Base-by-base conservation (phyloP, 176 grass and related monocot species). In the Paspalum vaginatum region DNA sequence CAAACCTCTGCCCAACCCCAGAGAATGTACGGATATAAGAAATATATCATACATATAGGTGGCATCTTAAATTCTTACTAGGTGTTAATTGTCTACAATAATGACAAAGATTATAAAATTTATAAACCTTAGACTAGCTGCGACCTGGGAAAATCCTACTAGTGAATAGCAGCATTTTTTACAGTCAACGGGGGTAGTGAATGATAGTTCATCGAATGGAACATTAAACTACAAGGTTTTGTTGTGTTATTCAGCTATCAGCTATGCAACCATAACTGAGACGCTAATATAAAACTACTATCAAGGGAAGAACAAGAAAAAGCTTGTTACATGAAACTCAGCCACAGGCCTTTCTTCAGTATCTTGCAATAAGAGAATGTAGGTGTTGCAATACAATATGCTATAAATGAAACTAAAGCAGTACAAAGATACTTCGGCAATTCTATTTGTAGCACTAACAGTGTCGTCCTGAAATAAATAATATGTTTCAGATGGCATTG, bases 1-100 rank as follows among this genome's bases (percentile, higher is more conserved):
- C 91, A 81, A 93, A 87, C 79, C 92, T 95, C 96, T 99, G 90
- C 78, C 75, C 57, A 89, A 72, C 73, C 38, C 82, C 74, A 92
- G 61, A 76, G 65, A 80, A 91, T 83, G 38, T 70, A 66, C 54
- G 48, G 77, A 90, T 90, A 81, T 90, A 89, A 46, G 85, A 47
- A 71, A 47, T 75, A 79, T 4, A 70, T 52, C 39, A 81, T 53
- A 83, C 62, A 15, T 52, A 79, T 79, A 18, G 27, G 32, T 26
- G 4, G 12, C 41, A 79, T 42, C 32, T 73, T 67, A 79, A 54
- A 58, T 11, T 79, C 13, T 8, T 42, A 72, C 58, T 50, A 77
- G 17, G 15, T 55, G 49, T 5, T 66, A 70, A 11, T 7, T 45
- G 53, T 21, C 11, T 65, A 66, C 45, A 80, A 3, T 39, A 32